phyloP scores from a whole-genome alignment of 1,284 basidiomycete species.

The Takashimella koratensis region DNA sequence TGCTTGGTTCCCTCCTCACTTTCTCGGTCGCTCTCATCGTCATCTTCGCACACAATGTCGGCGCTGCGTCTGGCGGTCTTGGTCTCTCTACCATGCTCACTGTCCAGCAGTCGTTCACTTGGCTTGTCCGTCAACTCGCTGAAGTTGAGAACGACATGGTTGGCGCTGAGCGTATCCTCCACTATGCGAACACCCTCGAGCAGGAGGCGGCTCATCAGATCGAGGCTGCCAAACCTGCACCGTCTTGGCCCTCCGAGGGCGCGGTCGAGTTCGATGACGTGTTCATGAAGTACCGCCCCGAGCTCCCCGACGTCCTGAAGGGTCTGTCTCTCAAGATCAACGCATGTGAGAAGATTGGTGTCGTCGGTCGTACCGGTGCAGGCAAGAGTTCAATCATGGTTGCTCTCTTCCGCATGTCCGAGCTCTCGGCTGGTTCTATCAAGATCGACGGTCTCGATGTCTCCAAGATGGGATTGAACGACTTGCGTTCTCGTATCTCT shows the following conservation, averaged over 20 bases:
- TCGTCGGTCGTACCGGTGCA: conserved; percentile 53
- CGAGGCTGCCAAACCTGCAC: conserved; percentile 56
- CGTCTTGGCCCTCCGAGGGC: conserved; percentile 62
- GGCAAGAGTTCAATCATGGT: conserved; percentile 62
- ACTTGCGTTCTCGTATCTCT: conserved; percentile 51
- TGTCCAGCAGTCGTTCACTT: conserved; percentile 59
- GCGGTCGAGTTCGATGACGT: conserved; percentile 49
- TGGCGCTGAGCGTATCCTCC: conserved; percentile 70
- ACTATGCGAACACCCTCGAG: conserved; percentile 67
- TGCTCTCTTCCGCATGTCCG: conserved; percentile 52
- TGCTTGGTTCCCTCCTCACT: conserved; percentile 71
- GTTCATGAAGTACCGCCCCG: conserved; percentile 53
- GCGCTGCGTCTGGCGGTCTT: conserved; percentile 67
- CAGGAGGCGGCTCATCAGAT: conserved; percentile 74
- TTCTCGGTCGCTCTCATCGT: conserved; percentile 76
- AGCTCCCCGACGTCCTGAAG: conserved; percentile 54
- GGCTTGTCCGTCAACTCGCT: conserved; percentile 76
- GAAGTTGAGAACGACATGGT: conserved; percentile 92
- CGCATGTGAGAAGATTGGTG: conserved; percentile 55
- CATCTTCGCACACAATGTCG: conserved; percentile 67
- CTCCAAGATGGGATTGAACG: conserved; percentile 54
- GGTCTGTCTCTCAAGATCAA: conserved; percentile 57
- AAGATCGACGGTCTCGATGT: conserved; percentile 51
- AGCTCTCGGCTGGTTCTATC: conserved; percentile 49
- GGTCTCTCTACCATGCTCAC: conserved; percentile 54